These are phyloP conservation scores for Phytophthora pisi DNA, from an alignment of 352 stramenopile species.

Conservation along the genomic window DNA sequence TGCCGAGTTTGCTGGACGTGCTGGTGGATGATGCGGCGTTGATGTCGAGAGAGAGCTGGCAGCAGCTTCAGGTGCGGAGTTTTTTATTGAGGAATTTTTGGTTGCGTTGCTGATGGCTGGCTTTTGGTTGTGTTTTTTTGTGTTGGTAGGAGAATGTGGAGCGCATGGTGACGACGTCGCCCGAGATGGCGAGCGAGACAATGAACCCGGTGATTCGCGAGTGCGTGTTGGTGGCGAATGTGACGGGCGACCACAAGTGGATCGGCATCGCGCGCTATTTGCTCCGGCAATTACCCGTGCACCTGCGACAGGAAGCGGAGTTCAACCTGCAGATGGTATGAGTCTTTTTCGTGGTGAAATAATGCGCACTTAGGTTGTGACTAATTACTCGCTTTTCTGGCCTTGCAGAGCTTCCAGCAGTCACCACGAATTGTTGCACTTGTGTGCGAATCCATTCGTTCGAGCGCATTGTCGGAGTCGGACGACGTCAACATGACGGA, in stretches of 20 bases:
- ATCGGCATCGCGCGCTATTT: slow-evolving; percentile 57
- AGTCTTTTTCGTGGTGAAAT: not conserved
- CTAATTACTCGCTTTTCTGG: not conserved
- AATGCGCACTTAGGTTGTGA: not conserved
- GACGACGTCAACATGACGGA: slow-evolving; percentile 9
- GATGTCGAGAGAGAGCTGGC: slow-evolving; percentile 54
- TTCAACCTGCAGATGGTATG: slow-evolving; percentile 83
- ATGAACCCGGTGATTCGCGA: slow-evolving; percentile 72
- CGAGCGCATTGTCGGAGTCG: slow-evolving; percentile 20
- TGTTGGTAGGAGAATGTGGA: slow-evolving; percentile 48
- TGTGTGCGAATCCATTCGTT: slow-evolving; percentile 55
- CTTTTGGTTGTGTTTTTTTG: not conserved
- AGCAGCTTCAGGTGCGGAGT: slow-evolving; percentile 52
- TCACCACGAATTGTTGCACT: slow-evolving; percentile 51
- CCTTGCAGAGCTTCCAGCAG: slow-evolving; percentile 59
- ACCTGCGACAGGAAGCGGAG: slow-evolving; percentile 69
- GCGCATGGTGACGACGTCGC: slow-evolving; percentile 46
- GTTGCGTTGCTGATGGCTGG: not conserved
- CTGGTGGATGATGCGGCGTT: slow-evolving; percentile 55
- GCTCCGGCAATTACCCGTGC: slow-evolving; percentile 52
- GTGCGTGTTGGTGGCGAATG: slow-evolving; percentile 59
- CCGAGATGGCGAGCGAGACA: slow-evolving; percentile 46
- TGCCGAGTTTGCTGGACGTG: slow-evolving; percentile 65
- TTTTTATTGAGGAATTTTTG: slow-evolving; percentile 4
- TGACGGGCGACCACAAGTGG: slow-evolving; percentile 52